Percentiles rank a stretch among this genome's conserved stretches.
These are phyloP conservation scores for Linanthus parryae DNA, from an alignment of 148 eudicot species.

Conservation along the genomic window DNA sequence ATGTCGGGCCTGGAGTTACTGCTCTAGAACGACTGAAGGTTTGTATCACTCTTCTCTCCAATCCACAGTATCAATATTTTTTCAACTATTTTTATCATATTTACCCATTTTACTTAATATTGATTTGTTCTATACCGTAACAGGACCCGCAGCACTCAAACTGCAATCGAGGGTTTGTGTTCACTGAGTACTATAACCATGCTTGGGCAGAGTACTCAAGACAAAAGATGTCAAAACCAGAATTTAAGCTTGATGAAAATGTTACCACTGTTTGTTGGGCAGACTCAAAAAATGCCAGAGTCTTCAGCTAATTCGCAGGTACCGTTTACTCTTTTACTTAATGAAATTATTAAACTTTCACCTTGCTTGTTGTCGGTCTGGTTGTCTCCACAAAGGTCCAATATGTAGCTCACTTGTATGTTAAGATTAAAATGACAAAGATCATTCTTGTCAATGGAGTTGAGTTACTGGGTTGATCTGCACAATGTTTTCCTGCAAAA, in stretches of 20 bases:
- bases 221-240: slow-evolving; percentile 66
- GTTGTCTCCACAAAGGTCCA: no score
- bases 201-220: slow-evolving; percentile 96
- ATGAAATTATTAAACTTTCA: not conserved
- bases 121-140: slow-evolving; percentile 9
- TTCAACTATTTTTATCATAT: no score
- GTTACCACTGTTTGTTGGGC: slow-evolving; percentile 98
- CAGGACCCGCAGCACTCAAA: slow-evolving; percentile 90
- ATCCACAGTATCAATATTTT: no score
- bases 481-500: no score
- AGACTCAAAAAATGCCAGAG: slow-evolving; percentile 73
- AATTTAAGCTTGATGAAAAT: slow-evolving; percentile 80
- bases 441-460: no score
- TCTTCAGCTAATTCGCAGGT: slow-evolving; percentile 79
- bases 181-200: slow-evolving; percentile 90
- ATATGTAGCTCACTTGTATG: no score
- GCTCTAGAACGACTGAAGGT: slow-evolving; percentile 83
- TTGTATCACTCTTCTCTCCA: no score
- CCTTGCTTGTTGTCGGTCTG: no score
- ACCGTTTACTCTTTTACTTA: not conserved
- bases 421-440: no score
- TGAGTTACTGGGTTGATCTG: no score
- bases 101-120: not conserved
- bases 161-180: slow-evolving; percentile 90
- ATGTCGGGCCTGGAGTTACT: slow-evolving; percentile 78